These are phyloP conservation scores for Clavispora carvajalis DNA, from an alignment of 805 yeast genomes.

Conservation along the genomic window DNA sequence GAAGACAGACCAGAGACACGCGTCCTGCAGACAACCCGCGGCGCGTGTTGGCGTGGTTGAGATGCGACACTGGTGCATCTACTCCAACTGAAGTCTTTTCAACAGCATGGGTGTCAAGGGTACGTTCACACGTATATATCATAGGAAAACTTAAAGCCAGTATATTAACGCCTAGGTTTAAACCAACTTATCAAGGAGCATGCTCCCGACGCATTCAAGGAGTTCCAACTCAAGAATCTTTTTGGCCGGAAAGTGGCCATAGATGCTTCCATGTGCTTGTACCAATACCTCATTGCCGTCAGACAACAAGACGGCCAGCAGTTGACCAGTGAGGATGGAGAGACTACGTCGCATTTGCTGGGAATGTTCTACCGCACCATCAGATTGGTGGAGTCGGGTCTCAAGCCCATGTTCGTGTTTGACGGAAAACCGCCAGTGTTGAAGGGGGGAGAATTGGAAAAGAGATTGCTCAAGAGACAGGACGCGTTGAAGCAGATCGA, in stretches of 20 bases:
- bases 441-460: slow-evolving; percentile 89
- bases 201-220: slow-evolving; percentile 76
- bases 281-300: slow-evolving; percentile 93
- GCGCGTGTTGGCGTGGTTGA: slow-evolving; percentile 4
- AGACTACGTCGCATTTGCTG: slow-evolving; percentile 87
- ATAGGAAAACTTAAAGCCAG: background rate
- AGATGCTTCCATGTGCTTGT: slow-evolving; percentile 93
- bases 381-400: slow-evolving; percentile 84
- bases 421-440: slow-evolving; percentile 97
- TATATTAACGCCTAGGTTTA: slow-evolving; percentile 46
- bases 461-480: slow-evolving; percentile 73
- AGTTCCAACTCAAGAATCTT: slow-evolving; percentile 75
- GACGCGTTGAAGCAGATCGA: slow-evolving; percentile 76
- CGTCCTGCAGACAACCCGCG: slow-evolving; percentile 7
- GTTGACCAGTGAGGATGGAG: slow-evolving; percentile 82
- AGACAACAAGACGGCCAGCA: slow-evolving; percentile 97
- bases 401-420: slow-evolving; percentile 93
- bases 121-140: slow-evolving; percentile 3
- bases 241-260: slow-evolving; percentile 97
- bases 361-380: slow-evolving; percentile 95
- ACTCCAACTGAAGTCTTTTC: background rate
- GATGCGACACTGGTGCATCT: background rate
- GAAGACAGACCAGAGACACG: slow-evolving; percentile 2
- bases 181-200: slow-evolving; percentile 84
- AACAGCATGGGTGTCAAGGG: slow-evolving; percentile 16